A percentile compares a stretch with the other conserved stretches of the same genome.
Evolutionary conservation across 129 eudicot species (phyloP).

Genomic region (Chrysanthemum seticuspe): DNA sequence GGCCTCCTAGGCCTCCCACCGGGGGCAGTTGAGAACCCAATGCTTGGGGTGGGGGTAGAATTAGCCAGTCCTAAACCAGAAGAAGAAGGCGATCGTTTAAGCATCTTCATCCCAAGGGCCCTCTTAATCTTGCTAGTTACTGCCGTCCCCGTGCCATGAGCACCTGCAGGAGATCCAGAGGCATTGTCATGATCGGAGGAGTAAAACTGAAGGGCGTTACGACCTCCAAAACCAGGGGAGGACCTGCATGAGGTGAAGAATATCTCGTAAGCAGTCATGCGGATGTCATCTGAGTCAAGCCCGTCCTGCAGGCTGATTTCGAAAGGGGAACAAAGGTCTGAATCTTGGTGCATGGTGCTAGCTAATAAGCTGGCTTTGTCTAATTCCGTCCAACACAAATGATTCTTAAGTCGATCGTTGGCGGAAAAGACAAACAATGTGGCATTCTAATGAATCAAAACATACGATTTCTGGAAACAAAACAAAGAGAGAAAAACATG

Average conservation of each 20-base stretch:
- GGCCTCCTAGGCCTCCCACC: slow-evolving; percentile 58
- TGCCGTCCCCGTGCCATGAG: slow-evolving; percentile 67
- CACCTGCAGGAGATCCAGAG: slow-evolving; percentile 5
- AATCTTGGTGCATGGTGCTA: not conserved
- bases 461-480: too few relatives aligned
- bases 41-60: slow-evolving; percentile 37
- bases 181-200: slow-evolving; percentile 31
- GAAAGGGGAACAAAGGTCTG: slow-evolving; percentile 57
- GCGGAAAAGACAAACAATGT: too few relatives aligned
- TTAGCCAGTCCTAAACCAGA: not conserved
- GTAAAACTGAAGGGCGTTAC: slow-evolving; percentile 52
- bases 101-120: slow-evolving; percentile 79
- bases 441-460: too few relatives aligned
- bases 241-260: slow-evolving; percentile 94
- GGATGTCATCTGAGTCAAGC: slow-evolving; percentile 55
- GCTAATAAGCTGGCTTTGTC: slow-evolving; percentile 19
- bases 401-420: too few relatives aligned
- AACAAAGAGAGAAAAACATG: too few relatives aligned
- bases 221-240: slow-evolving; percentile 90
- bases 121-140: slow-evolving; percentile 76
- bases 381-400: slow-evolving; percentile 28
- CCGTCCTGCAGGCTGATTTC: slow-evolving; percentile 41
- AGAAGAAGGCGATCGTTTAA: slow-evolving; percentile 51
- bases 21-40: slow-evolving; percentile 39
- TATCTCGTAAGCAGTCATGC: slow-evolving; percentile 79